phyloP scores from a whole-genome alignment of 2,329 filamentous ascomycete species.

The Penicillium sp. region DNA sequence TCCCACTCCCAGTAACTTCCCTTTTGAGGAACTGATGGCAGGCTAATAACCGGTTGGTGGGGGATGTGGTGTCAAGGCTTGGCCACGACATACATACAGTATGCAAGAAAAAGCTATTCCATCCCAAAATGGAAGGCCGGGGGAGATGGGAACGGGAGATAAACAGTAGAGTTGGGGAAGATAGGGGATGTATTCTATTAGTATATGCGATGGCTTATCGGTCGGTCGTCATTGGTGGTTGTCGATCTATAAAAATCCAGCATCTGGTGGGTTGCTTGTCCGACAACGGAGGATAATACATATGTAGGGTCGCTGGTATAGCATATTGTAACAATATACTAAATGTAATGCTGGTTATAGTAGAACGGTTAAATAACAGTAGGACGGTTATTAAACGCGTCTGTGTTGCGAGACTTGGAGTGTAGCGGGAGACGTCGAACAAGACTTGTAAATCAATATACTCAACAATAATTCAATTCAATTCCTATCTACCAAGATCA shows the following conservation, averaged over 20 bases:
- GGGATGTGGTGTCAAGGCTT: not conserved
- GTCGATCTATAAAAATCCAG: not conserved
- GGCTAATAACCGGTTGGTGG: not conserved
- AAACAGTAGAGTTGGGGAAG: not conserved
- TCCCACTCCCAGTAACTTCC: not conserved
- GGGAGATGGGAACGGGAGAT: slow-evolving; percentile 9
- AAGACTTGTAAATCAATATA: not conserved
- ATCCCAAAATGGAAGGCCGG: slow-evolving; percentile 18
- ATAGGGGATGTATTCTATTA: not conserved
- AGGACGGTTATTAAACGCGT: too few relatives aligned
- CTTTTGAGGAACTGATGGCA: not conserved
- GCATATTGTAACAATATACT: not conserved
- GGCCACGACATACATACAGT: not conserved
- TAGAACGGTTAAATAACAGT: too few relatives aligned
- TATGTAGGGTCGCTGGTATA: not conserved
- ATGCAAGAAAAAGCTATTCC: not conserved
- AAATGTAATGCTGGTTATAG: not conserved
- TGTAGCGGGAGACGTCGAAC: too few relatives aligned
- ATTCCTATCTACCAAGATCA: too few relatives aligned
- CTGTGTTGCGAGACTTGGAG: too few relatives aligned
- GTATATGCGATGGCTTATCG: slow-evolving; percentile 1
- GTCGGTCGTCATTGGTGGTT: slow-evolving; percentile 2
- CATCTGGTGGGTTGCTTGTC: not conserved
- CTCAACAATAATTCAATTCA: too few relatives aligned
- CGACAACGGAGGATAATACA: not conserved